Percentiles rank a stretch among this genome's conserved stretches.
These are phyloP conservation scores for Pseudisothecium myosuroides DNA, from an alignment of 225 moss, liverwort and hornwort genomes.

Conservation along the genomic window DNA sequence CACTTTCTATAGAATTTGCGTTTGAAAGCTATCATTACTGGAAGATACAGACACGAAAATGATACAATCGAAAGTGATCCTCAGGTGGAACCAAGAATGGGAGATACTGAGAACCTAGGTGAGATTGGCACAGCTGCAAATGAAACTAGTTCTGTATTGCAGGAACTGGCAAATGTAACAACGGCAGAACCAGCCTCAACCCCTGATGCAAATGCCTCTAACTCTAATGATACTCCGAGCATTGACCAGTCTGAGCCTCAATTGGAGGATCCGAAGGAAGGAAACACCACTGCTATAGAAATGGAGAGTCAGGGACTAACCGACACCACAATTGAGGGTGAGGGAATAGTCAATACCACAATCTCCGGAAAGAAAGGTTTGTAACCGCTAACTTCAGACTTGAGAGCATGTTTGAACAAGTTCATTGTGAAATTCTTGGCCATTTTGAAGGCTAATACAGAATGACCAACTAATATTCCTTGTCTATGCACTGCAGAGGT, in stretches of 20 bases:
- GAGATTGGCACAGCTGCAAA: neutral
- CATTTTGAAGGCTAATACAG: neutral
- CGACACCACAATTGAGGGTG: neutral
- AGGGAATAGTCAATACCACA: neutral
- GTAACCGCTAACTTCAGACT: neutral
- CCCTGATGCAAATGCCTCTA: neutral
- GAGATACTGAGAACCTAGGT: neutral
- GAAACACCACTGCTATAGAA: neutral
- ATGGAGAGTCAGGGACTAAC: neutral
- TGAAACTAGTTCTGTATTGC: neutral
- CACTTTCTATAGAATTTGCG: neutral
- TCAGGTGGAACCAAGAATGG: neutral
- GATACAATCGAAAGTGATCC: neutral
- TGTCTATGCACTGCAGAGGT: slow-evolving; percentile 5
- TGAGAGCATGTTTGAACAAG: neutral
- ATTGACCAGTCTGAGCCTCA: neutral
- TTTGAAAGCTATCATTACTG: neutral
- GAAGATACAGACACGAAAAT: neutral
- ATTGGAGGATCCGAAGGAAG: neutral
- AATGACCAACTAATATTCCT: neutral
- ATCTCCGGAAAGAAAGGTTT: neutral
- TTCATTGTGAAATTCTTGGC: neutral
- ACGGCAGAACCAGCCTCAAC: neutral
- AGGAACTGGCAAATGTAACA: neutral
- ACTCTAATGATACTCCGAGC: neutral